Conservation (phyloP, 208 protist species). For the Novymonas esmeraldas region DNA sequence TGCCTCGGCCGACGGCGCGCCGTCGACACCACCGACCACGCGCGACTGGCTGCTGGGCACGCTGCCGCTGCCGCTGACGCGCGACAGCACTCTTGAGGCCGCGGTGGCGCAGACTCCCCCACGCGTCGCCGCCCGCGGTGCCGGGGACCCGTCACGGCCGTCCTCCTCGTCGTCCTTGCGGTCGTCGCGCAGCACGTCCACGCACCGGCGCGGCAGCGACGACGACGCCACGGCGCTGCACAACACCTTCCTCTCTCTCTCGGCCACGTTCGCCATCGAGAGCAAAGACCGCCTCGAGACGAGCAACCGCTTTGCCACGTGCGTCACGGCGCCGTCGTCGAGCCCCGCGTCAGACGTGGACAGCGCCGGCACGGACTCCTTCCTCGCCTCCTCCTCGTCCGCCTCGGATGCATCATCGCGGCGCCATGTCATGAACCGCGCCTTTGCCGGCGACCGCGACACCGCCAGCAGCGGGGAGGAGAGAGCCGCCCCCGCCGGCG, state of each 20-base stretch:
- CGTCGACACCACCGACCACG: background rate
- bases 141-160: background rate
- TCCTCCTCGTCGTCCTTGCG: slow-evolving; percentile 1
- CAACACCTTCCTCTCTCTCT: slow-evolving; percentile 12
- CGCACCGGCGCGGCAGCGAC: background rate
- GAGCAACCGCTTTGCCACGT: slow-evolving; percentile 44
- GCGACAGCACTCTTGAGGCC: background rate
- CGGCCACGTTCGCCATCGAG: slow-evolving; percentile 1
- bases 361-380: slow-evolving; percentile 21
- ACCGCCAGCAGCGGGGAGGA: background rate
- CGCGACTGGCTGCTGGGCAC: background rate
- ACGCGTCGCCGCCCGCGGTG: background rate
- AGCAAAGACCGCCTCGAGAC: slow-evolving; percentile 12
- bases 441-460: slow-evolving; percentile 18
- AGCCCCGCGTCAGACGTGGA: background rate
- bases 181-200: slow-evolving; percentile 16
- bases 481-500: background rate
- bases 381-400: slow-evolving; percentile 10
- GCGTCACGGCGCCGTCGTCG: slow-evolving; percentile 24
- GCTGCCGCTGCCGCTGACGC: background rate
- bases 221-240: background rate
- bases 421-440: slow-evolving; percentile 3
- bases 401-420: background rate
- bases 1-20: background rate
- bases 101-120: background rate